phyloP scores from a whole-genome alignment of 1,139 yeast genomes.

The Saccharomyces hybrid region DNA sequence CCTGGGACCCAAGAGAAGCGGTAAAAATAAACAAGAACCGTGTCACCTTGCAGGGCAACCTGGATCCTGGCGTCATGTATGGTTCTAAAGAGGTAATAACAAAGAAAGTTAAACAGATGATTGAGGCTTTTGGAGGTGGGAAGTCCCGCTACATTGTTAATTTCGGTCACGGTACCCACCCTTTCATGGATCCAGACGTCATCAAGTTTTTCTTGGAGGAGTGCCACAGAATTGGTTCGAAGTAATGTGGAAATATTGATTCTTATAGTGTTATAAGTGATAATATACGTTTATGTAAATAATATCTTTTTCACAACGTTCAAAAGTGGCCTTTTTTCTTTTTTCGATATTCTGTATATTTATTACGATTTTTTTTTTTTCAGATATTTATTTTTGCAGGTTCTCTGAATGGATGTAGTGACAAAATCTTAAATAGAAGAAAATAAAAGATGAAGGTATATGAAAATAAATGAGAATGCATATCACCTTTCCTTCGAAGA shows the following conservation, averaged over 20 bases:
- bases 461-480: not conserved
- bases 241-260: not conserved
- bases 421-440: not conserved
- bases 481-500: not conserved
- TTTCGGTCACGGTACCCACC: conserved; percentile 97
- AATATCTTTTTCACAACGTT: not conserved
- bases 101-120: conserved; percentile 78
- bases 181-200: conserved; percentile 90
- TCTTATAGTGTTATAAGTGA: not conserved
- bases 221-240: conserved; percentile 68
- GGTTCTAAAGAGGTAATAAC: conserved; percentile 80
- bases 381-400: not conserved
- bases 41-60: conserved; percentile 86
- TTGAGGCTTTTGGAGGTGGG: conserved; percentile 85
- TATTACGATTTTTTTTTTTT: not conserved
- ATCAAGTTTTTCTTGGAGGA: conserved; percentile 77
- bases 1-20: conserved; percentile 79
- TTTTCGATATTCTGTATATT: not conserved
- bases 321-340: not conserved
- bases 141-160: conserved; percentile 85
- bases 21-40: conserved; percentile 69
- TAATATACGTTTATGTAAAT: not conserved
- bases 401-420: not conserved
- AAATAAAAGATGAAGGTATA: not conserved
- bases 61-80: conserved; percentile 92